Evolutionary conservation across 768 basidiomycete species (phyloP).

Genomic region (Obba rivulosa): DNA sequence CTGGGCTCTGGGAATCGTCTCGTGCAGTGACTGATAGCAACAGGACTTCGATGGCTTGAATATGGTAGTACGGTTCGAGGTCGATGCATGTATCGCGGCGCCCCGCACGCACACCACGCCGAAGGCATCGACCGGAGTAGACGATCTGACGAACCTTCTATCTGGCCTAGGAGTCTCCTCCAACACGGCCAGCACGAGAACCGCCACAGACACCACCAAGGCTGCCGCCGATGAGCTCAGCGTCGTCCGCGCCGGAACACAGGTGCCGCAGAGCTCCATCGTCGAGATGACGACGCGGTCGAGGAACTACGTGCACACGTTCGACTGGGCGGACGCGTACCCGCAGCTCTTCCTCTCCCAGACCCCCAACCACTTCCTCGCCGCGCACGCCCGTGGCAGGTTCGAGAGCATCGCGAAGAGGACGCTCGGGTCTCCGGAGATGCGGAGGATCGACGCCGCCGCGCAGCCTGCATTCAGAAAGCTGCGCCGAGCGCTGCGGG

Average conservation of each 20-base stretch:
- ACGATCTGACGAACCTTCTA: constrained; percentile 18
- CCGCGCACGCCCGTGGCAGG: constrained; percentile 46
- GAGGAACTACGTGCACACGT: constrained; percentile 6
- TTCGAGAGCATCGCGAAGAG: constrained; percentile 48
- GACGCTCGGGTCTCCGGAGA: constrained; percentile 18
- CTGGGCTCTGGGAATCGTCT: too few relatives aligned
- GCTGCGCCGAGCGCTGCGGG: constrained; percentile 21
- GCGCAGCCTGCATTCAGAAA: constrained; percentile 27
- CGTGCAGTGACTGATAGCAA: background rate
- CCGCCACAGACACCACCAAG: background rate
- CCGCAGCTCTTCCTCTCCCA: constrained; percentile 68
- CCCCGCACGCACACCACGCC: background rate
- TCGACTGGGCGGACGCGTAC: constrained; percentile 57
- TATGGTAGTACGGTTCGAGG: constrained; percentile 23
- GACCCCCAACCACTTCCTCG: constrained; percentile 56
- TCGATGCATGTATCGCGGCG: constrained; percentile 20
- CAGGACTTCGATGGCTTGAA: constrained; percentile 19
- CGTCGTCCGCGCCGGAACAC: constrained; percentile 19
- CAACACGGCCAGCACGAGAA: background rate
- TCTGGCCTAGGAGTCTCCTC: constrained; percentile 9
- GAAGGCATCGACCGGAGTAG: constrained; percentile 6
- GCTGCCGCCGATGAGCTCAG: constrained; percentile 11
- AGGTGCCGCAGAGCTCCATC: constrained; percentile 31
- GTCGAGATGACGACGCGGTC: constrained; percentile 25
- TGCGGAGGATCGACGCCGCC: constrained; percentile 17